Evolutionary conservation across 208 protist species (phyloP), one percentile per base, ranked within the genome.

Genomic region (Trypanosoma mega): DNA sequence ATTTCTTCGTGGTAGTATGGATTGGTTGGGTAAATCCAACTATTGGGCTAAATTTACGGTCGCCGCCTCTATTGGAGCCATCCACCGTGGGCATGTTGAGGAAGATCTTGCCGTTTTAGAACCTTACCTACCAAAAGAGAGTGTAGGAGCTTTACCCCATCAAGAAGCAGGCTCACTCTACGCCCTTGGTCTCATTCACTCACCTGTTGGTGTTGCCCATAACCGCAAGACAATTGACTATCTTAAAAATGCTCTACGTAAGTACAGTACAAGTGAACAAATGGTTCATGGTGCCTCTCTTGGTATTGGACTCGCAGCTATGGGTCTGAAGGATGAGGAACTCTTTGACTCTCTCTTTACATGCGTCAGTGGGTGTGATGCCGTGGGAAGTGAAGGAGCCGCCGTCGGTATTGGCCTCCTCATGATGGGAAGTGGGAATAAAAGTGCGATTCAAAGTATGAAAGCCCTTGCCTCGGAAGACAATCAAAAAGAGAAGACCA

Each of bases 401-500:
- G 97, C 94, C 5, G 68, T 99, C n/a, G 98, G 86, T 9, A 98
- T 99, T 69, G 98, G 98, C 49, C 75, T 99, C 48, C 69, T 99
- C 8, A 98, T 99, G 97, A 75, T 99, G 12, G 99, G 99, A 55
- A 97, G 89, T 37, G 96, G 80, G 37, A 90, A 94, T 71, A 68
- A 73, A 14, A 71, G 69, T 12, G 80, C 85, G 0, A 69, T 99
- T 31, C 61, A 96, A 57, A 96, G 96, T 46, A 95, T 99, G 80
- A 66, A 97, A 37, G 82, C 86, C 52, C 93, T 96, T 16, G 94
- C 86, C 11, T 71, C 68, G 27, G 89, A 99, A 65, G 96, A 99
- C 55, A 99, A 98, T 33, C 87, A 98, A 75, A 99, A 99, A 76
- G 98, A 99, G 79, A 99, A 99, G 86, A 99, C 99, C 47, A 99